Conservation (phyloP, 169 alveolate species). For the Babesia caballi region DNA sequence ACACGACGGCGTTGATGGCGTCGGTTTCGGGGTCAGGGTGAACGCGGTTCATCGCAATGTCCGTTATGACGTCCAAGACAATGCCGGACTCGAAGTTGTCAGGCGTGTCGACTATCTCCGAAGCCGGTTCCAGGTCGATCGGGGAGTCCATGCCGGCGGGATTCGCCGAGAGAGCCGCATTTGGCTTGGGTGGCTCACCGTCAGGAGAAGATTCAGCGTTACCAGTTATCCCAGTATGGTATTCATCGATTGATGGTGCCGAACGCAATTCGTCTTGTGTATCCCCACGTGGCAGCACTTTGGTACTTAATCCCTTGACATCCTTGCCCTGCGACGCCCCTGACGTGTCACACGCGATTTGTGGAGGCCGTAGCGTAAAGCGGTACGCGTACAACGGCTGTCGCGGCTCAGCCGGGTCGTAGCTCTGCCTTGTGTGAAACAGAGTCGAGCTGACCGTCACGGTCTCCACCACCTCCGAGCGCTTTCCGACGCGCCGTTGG, state of each 20-base stretch:
- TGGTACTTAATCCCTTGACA: too few relatives aligned
- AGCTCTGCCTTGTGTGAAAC: not conserved
- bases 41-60: not conserved
- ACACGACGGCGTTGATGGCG: constrained; percentile 13
- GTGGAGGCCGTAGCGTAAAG: not conserved
- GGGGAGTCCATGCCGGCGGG: not conserved
- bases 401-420: not conserved
- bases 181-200: too few relatives aligned
- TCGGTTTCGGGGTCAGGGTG: constrained; percentile 14
- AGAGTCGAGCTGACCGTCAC: not conserved
- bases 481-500: not conserved
- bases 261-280: too few relatives aligned
- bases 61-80: constrained; percentile 21
- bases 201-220: not conserved
- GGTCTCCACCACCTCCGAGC: not conserved
- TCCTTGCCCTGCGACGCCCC: not conserved
- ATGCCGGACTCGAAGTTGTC: constrained; percentile 27
- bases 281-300: too few relatives aligned
- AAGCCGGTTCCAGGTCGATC: constrained; percentile 5
- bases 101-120: not conserved
- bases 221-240: not conserved
- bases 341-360: not conserved
- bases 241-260: too few relatives aligned
- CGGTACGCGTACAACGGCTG: not conserved
- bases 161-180: not conserved